Evolutionary conservation across 169 alveolate species (phyloP).

Genomic region (Babesia bovis): DNA sequence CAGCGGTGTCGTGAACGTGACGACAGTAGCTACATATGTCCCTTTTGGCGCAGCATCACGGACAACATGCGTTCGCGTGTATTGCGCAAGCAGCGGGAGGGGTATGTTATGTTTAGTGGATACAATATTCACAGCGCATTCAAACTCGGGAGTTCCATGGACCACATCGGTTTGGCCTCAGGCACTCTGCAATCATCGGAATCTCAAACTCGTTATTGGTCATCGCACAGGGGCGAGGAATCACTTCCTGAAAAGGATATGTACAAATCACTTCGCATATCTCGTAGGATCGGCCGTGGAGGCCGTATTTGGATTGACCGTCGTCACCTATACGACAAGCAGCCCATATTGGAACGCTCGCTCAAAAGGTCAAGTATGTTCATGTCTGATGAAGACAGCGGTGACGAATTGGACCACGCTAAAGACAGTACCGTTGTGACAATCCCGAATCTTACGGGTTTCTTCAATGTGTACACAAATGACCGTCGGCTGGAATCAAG

Average conservation of each 20-base stretch:
- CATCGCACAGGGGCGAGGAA: constrained; percentile 3
- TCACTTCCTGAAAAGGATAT: constrained; percentile 40
- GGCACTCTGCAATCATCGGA: neutral
- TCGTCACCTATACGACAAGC: constrained; percentile 21
- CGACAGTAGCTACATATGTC: constrained; percentile 81
- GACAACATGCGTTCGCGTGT: constrained; percentile 70
- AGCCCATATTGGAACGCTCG: neutral
- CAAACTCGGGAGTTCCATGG: constrained; percentile 4
- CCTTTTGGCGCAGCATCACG: constrained; percentile 80
- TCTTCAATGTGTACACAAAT: constrained; percentile 49
- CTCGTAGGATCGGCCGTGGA: constrained; percentile 67
- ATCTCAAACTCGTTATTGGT: neutral
- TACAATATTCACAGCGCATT: neutral
- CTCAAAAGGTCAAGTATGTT: neutral
- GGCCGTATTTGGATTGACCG: constrained; percentile 71
- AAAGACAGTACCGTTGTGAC: neutral
- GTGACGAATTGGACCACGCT: constrained; percentile 7
- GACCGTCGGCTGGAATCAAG: constrained; percentile 30
- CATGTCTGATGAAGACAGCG: constrained; percentile 22
- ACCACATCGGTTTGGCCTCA: constrained; percentile 8
- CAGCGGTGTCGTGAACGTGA: constrained; percentile 78
- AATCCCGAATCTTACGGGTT: constrained; percentile 35
- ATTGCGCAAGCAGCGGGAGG: constrained; percentile 21
- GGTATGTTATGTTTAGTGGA: neutral
- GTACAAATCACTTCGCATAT: constrained; percentile 43